phyloP scores from a whole-genome alignment of 2,329 filamentous ascomycete genomes.

The Fusarium floridanum region DNA sequence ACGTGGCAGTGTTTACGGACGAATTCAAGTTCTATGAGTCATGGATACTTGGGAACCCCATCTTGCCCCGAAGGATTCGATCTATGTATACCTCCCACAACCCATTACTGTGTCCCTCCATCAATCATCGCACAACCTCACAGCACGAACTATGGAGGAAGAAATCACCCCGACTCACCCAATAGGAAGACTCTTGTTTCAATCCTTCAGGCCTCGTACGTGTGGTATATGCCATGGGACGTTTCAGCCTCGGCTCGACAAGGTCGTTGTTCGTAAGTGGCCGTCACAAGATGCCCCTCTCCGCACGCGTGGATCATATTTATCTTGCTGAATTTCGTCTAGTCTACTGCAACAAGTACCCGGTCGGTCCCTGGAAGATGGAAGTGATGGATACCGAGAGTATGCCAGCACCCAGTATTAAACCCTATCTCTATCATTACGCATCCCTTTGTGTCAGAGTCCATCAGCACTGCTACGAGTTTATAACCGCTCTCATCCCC shows the following conservation, averaged over 20 bases:
- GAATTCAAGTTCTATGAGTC: neutral
- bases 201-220: neutral
- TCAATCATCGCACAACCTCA: neutral
- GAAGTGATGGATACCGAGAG: no score
- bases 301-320: neutral
- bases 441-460: neutral
- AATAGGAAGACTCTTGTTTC: neutral
- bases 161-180: rapidly evolving
- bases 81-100: neutral
- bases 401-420: rapidly evolving
- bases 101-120: neutral
- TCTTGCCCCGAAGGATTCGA: neutral
- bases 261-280: neutral
- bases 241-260: neutral
- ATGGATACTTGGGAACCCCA: neutral
- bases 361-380: neutral
- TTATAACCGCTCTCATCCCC: neutral
- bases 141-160: neutral
- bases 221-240: neutral
- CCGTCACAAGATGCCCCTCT: neutral
- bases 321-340: neutral
- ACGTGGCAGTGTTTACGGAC: neutral
- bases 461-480: neutral
- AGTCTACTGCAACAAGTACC: neutral
- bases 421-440: neutral